Conservation (phyloP, 129 eudicot species). For the Solidago caesia region DNA sequence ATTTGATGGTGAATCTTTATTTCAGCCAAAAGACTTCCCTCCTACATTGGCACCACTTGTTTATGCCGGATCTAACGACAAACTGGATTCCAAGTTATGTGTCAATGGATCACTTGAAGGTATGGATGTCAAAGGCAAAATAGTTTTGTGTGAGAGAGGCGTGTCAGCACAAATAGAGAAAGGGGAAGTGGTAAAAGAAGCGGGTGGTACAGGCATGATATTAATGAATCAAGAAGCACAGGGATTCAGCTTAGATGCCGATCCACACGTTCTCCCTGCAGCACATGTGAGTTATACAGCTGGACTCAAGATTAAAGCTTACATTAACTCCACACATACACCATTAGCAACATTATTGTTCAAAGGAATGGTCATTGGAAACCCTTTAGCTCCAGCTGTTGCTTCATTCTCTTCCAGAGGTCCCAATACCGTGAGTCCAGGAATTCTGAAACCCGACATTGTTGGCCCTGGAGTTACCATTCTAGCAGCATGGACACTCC, state of each 20-base stretch:
- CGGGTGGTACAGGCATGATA: neutral
- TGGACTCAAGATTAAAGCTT: neutral
- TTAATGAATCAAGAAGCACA: neutral
- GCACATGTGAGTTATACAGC: neutral
- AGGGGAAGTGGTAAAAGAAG: neutral
- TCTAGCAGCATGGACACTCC: neutral
- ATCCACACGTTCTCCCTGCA: conserved; percentile 9
- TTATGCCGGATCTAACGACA: neutral
- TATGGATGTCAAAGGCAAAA: conserved; percentile 3
- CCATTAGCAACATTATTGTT: neutral
- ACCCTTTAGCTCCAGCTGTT: neutral
- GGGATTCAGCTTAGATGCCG: neutral
- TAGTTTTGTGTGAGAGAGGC: neutral
- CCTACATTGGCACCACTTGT: neutral
- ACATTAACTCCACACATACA: neutral
- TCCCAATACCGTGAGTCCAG: neutral
- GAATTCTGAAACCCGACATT: neutral
- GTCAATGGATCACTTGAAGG: neutral
- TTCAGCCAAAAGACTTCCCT: neutral
- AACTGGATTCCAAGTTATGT: neutral
- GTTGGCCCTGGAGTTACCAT: neutral
- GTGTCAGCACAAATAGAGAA: neutral
- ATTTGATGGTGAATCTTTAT: conserved; percentile 1
- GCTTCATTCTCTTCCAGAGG: conserved; percentile 1
- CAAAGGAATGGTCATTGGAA: neutral